Percentiles rank a stretch among this genome's conserved stretches.
phyloP scores from a whole-genome alignment of 2,329 filamentous ascomycete genomes.

The Epichloe gansuensis region DNA sequence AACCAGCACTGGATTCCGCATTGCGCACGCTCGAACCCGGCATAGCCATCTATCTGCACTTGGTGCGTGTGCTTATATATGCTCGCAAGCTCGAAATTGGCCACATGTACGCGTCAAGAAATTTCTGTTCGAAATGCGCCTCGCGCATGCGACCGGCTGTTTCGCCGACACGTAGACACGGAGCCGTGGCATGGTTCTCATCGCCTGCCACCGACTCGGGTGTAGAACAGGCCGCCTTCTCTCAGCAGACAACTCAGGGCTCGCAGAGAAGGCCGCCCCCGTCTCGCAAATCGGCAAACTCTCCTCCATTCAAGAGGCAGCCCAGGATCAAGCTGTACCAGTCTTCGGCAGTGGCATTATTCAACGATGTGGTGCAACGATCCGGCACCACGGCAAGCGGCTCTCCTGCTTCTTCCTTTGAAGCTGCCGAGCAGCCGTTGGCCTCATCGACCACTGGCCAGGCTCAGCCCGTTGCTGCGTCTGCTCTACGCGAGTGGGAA shows the following conservation, averaged over 20 bases:
- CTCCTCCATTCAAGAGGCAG: neutral
- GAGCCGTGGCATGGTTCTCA: slow-evolving; percentile 12
- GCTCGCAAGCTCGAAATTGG: slow-evolving; percentile 1
- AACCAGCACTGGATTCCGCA: neutral
- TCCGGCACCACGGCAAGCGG: neutral
- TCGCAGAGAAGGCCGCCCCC: neutral
- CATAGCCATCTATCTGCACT: neutral
- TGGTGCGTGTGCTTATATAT: neutral
- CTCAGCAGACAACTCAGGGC: neutral
- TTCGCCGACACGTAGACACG: neutral
- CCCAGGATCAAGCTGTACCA: slow-evolving; percentile 1
- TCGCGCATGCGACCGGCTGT: slow-evolving; percentile 13
- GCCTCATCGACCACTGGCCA: neutral
- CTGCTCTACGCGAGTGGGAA: slow-evolving; percentile 15
- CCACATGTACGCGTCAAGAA: slow-evolving; percentile 23
- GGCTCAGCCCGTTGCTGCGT: slow-evolving; percentile 1
- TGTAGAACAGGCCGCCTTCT: neutral
- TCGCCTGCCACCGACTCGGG: slow-evolving; percentile 10
- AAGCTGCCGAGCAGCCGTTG: neutral
- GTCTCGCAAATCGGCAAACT: slow-evolving; percentile 1
- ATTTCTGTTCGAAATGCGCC: slow-evolving; percentile 23
- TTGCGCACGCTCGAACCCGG: neutral
- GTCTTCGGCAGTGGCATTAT: slow-evolving; percentile 19
- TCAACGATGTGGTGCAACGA: slow-evolving; percentile 22
- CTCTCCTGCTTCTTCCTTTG: neutral